These are phyloP conservation scores for Nelumbo lutea DNA, from an alignment of 164 flowering plant genomes.

Conservation along the genomic window DNA sequence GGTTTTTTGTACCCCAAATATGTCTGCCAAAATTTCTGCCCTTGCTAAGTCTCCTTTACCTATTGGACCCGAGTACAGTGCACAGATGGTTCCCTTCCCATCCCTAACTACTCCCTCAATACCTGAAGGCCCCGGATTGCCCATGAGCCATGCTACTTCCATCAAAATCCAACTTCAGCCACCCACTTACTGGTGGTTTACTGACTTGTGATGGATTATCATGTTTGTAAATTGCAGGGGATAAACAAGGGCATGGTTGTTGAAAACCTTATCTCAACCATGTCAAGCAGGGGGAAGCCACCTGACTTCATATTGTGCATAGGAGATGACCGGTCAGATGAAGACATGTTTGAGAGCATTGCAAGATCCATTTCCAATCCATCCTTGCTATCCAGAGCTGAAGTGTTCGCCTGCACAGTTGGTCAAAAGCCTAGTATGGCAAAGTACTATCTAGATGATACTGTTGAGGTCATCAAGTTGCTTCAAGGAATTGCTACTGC, in stretches of 20 bases:
- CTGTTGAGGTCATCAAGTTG: constrained; percentile 19
- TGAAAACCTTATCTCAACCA: constrained; percentile 4
- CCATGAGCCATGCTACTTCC: too few species aligned
- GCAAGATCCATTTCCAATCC: background rate
- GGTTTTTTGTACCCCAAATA: too few species aligned
- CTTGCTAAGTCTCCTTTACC: too few species aligned
- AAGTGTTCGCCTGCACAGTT: constrained; percentile 19
- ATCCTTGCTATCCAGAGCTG: constrained; percentile 9
- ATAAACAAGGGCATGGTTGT: background rate
- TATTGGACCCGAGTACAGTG: too few species aligned
- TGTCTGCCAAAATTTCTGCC: too few species aligned
- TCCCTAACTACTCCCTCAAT: too few species aligned
- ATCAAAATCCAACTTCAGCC: too few species aligned
- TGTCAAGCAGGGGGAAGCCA: constrained; percentile 1
- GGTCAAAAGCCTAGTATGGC: constrained; percentile 22
- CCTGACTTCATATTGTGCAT: background rate
- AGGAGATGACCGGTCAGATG: background rate
- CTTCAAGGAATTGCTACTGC: constrained; percentile 18
- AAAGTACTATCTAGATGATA: constrained; percentile 21
- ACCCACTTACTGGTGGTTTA: background rate
- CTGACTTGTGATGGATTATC: background rate
- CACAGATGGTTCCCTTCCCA: too few species aligned
- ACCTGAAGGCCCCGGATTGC: too few species aligned
- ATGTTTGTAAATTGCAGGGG: background rate
- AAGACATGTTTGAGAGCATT: constrained; percentile 3